Evolutionary conservation across 176 grass and related monocot species (phyloP).

Genomic region (Oryza brachyantha): DNA sequence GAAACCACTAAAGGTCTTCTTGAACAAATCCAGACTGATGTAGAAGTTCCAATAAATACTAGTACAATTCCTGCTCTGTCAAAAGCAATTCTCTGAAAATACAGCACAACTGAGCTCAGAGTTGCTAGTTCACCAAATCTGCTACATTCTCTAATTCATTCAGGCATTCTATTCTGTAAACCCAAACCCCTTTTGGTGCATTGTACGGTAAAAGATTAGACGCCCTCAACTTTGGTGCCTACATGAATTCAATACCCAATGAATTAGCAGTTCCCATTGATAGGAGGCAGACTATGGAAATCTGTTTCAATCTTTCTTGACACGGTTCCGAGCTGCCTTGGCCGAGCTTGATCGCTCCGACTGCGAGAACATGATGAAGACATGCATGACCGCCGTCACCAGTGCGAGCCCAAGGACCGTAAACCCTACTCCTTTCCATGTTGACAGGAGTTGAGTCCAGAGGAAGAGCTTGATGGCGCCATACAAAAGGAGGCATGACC

Average conservation of each 20-base stretch:
- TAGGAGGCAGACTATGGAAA: not conserved
- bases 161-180: not conserved
- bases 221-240: not conserved
- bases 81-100: not conserved
- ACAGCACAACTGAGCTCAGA: not conserved
- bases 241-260: not conserved
- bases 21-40: not conserved
- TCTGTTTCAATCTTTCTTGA: slow-evolving; percentile 50
- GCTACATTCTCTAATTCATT: not conserved
- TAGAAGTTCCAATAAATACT: not conserved
- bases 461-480: slow-evolving; percentile 61
- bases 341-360: slow-evolving; percentile 59
- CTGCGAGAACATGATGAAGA: slow-evolving; percentile 67
- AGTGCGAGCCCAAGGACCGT: slow-evolving; percentile 38
- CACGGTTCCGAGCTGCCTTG: slow-evolving; percentile 47
- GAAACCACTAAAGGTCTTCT: not conserved
- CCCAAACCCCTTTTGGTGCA: not conserved
- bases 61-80: not conserved
- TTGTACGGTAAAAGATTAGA: not conserved
- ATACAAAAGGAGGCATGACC: slow-evolving; percentile 59
- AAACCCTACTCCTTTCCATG: slow-evolving; percentile 63
- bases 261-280: not conserved
- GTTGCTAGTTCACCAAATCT: not conserved
- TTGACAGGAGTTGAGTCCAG: slow-evolving; percentile 58
- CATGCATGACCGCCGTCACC: slow-evolving; percentile 58